These are phyloP conservation scores for Boletus tylopilopsis DNA, from an alignment of 768 basidiomycete species.

Conservation along the genomic window DNA sequence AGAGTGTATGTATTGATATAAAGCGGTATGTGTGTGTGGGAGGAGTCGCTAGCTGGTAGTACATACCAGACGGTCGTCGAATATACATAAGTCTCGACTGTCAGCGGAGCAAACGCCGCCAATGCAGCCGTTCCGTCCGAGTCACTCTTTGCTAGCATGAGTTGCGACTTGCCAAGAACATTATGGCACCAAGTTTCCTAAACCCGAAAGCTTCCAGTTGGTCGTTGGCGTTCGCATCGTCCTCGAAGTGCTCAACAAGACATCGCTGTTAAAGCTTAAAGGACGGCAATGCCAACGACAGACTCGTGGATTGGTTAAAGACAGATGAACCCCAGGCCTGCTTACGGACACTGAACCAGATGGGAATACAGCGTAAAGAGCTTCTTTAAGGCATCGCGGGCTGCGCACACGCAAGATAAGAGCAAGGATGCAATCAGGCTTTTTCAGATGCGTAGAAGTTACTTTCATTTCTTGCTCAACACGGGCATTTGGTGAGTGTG, in stretches of 20 bases:
- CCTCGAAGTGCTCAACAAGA: conserved; percentile 6
- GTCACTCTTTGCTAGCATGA: no score
- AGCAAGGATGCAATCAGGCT: conserved; percentile 2
- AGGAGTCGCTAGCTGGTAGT: no score
- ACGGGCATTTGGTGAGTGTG: conserved; percentile 11
- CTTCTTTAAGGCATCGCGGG: background rate
- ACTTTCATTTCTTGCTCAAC: conserved; percentile 13
- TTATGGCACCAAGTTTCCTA: no score
- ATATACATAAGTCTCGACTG: no score
- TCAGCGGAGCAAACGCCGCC: no score
- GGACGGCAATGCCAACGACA: background rate
- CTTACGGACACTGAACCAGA: conserved; percentile 2
- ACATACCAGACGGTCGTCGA: no score
- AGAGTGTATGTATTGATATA: no score
- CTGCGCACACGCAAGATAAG: background rate
- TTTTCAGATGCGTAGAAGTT: background rate
- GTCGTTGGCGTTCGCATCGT: conserved; percentile 4
- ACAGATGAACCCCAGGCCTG: conserved; percentile 1
- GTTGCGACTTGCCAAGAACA: no score
- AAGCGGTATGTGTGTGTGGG: no score
- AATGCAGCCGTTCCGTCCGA: no score
- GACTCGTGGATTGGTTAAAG: conserved; percentile 4
- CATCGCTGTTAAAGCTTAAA: background rate
- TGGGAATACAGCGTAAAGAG: no score
- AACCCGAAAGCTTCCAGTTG: conserved; percentile 3